Evolutionary conservation across 2,329 filamentous ascomycete species (phyloP).

Genomic region (Ophiostoma piceae): DNA sequence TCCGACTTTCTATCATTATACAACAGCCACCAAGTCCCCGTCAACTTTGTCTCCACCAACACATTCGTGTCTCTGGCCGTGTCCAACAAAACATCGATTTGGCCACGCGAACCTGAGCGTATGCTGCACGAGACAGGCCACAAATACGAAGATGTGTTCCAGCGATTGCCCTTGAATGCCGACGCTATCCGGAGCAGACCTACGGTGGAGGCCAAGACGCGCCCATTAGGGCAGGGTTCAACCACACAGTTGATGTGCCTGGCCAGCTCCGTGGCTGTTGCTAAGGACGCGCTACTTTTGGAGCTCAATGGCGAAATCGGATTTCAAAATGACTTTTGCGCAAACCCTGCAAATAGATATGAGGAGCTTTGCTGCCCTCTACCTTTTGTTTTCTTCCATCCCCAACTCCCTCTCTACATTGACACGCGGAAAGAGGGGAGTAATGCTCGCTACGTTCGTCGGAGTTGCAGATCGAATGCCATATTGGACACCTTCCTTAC

Average conservation of each 20-base stretch:
- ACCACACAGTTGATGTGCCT: slow-evolving; percentile 68
- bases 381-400: slow-evolving; percentile 83
- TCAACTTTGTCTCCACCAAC: slow-evolving; percentile 63
- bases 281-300: slow-evolving; percentile 53
- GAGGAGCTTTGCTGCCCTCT: slow-evolving; percentile 57
- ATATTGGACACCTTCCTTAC: slow-evolving; percentile 80
- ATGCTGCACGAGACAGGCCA: slow-evolving; percentile 64
- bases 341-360: slow-evolving; percentile 62
- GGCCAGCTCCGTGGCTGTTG: slow-evolving; percentile 46
- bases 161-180: slow-evolving; percentile 41
- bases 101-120: slow-evolving; percentile 69
- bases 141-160: slow-evolving; percentile 64
- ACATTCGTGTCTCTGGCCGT: slow-evolving; percentile 71
- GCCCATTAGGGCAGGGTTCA: slow-evolving; percentile 42
- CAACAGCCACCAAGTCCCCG: slow-evolving; percentile 42
- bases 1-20: slow-evolving; percentile 71
- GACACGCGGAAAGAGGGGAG: slow-evolving; percentile 87
- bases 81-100: slow-evolving; percentile 67
- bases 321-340: slow-evolving; percentile 66
- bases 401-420: slow-evolving; percentile 82
- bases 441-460: slow-evolving; percentile 77
- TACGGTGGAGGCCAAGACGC: slow-evolving; percentile 50
- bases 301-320: slow-evolving; percentile 76
- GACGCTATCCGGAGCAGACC: slow-evolving; percentile 42
- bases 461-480: slow-evolving; percentile 90